Percentiles rank a stretch among this genome's conserved stretches.
Conservation (phyloP, 176 grass and related monocot genomes). For the Cocos nucifera region DNA sequence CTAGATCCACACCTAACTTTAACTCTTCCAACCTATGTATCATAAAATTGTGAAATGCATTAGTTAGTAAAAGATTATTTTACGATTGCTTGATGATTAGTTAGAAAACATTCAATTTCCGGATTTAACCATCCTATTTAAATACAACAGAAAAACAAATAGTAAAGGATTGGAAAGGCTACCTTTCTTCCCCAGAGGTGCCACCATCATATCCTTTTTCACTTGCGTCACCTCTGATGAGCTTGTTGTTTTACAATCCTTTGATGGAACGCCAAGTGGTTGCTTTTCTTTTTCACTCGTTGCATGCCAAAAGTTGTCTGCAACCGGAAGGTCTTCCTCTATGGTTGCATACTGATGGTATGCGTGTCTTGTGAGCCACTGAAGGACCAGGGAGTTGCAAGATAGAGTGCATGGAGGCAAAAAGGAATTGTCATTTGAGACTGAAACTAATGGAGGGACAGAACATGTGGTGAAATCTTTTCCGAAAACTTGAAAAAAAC, state of each 20-base stretch:
- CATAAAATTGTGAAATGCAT: no score
- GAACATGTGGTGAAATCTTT: slow-evolving; percentile 3
- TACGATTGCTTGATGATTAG: no score
- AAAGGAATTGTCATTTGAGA: slow-evolving; percentile 25
- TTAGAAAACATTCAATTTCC: no score
- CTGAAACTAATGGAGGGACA: slow-evolving; percentile 4
- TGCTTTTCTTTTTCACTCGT: slow-evolving; percentile 34
- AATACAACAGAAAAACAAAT: no score
- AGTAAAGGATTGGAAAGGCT: neutral
- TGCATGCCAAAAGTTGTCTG: slow-evolving; percentile 26
- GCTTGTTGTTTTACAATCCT: slow-evolving; percentile 10
- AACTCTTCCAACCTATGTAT: no score
- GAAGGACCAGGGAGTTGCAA: neutral
- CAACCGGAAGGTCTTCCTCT: slow-evolving; percentile 67
- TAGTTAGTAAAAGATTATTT: no score
- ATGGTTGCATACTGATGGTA: slow-evolving; percentile 50
- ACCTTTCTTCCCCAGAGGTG: slow-evolving; percentile 34
- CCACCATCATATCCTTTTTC: neutral
- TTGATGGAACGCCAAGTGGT: slow-evolving; percentile 19
- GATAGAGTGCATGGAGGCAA: neutral
- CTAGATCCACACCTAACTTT: no score
- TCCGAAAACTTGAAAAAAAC: slow-evolving; percentile 16
- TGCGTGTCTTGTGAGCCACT: slow-evolving; percentile 32
- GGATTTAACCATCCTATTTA: no score
- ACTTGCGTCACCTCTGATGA: slow-evolving; percentile 23